Percentiles rank a stretch among this genome's conserved stretches.
These are phyloP conservation scores for Fraxinus velutina DNA, from an alignment of 305 asterid genomes.

Conservation along the genomic window DNA sequence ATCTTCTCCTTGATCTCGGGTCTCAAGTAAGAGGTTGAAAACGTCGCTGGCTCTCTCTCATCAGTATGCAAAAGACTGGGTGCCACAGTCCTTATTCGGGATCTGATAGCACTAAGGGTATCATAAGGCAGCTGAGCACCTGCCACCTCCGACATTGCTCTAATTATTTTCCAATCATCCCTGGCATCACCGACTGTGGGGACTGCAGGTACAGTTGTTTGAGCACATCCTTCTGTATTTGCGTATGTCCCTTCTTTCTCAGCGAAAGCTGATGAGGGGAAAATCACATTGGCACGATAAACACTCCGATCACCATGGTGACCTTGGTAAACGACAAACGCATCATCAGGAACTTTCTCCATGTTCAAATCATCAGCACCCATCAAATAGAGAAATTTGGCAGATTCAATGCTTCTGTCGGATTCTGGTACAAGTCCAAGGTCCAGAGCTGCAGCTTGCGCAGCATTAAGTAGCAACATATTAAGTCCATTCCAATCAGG, in stretches of 20 bases:
- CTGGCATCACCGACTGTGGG: conserved; percentile 98
- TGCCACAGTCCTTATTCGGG: conserved; percentile 70
- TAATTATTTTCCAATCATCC: conserved; percentile 87
- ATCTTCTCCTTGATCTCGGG: conserved; percentile 54
- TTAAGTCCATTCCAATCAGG: conserved; percentile 90
- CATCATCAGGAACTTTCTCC: conserved; percentile 73
- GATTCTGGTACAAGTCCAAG: conserved; percentile 89
- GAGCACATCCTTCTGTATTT: conserved; percentile 90
- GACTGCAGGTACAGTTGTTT: conserved; percentile 81
- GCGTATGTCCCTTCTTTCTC: conserved; percentile 91
- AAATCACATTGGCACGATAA: conserved; percentile 86
- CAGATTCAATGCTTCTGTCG: conserved; percentile 60
- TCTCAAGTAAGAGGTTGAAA: conserved; percentile 64
- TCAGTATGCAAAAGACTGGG: conserved; percentile 73
- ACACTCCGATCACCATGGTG: conserved; percentile 89
- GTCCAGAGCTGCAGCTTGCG: conserved; percentile 97
- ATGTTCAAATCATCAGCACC: conserved; percentile 83
- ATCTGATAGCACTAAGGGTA: conserved; percentile 52
- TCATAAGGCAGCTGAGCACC: conserved; percentile 65
- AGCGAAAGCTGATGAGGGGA: conserved; percentile 85
- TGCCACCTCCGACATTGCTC: conserved; percentile 82
- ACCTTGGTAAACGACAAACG: conserved; percentile 96
- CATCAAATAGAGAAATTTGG: conserved; percentile 83
- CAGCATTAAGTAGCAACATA: conserved; percentile 69
- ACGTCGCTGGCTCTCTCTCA: conserved; percentile 73